A percentile compares a stretch with the other conserved stretches of the same genome.
Conservation (phyloP, 2,329 filamentous ascomycete genomes). For the Arthrobotrys iridis region DNA sequence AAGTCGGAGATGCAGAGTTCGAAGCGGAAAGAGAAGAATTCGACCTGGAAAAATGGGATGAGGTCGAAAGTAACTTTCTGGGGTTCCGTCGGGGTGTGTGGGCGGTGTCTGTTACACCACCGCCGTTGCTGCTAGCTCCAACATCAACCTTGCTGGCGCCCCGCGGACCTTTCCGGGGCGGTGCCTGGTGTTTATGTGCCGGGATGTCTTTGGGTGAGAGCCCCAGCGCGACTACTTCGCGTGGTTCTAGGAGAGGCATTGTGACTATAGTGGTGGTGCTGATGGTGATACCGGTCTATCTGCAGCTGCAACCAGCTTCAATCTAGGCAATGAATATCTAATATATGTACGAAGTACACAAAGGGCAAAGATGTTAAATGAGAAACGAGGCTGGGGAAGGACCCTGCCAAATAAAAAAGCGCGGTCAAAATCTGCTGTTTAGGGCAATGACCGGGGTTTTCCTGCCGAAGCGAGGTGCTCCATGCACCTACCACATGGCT, state of each 20-base stretch:
- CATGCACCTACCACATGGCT: neutral
- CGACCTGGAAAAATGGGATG: constrained; percentile 6
- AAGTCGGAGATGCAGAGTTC: constrained; percentile 24
- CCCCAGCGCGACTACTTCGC: constrained; percentile 38
- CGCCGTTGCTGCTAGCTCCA: neutral
- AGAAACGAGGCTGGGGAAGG: constrained; percentile 9
- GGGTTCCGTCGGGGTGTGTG: neutral
- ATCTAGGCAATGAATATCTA: neutral
- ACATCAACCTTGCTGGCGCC: constrained; percentile 7
- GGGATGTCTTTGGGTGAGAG: constrained; percentile 46
- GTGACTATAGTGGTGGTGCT: neutral
- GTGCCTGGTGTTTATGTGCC: constrained; percentile 2
- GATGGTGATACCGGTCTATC: neutral
- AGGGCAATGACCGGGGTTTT: neutral
- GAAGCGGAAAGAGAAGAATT: constrained; percentile 15
- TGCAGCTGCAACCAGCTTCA: neutral
- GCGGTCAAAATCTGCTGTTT: neutral
- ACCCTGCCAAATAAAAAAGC: too few relatives aligned
- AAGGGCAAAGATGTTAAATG: neutral
- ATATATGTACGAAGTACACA: neutral
- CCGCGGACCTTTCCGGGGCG: neutral
- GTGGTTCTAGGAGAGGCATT: constrained; percentile 49
- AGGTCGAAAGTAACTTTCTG: constrained; percentile 4
- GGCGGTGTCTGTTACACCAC: neutral
- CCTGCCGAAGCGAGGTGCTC: constrained; percentile 6